phyloP scores from a whole-genome alignment of 2,329 filamentous ascomycete genomes.

The Paracorniculantispora psalliotae region DNA sequence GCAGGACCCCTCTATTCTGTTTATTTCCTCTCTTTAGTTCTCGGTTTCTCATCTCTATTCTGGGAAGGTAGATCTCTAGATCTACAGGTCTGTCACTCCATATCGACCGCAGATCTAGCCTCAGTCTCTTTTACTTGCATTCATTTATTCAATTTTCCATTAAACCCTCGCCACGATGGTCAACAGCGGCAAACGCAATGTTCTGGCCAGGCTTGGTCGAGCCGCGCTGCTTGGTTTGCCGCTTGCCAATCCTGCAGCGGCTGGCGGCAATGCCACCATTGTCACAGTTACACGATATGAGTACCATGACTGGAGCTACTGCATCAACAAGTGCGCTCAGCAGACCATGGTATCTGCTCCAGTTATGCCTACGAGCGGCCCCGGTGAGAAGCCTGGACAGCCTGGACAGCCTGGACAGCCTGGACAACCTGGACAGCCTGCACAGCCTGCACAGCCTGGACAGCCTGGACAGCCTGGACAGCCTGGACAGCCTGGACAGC shows the following conservation, averaged over 20 bases:
- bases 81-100: neutral
- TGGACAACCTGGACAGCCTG: neutral
- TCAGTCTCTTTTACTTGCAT: neutral
- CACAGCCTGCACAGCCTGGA: neutral
- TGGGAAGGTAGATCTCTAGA: neutral
- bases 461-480: neutral
- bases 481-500: neutral
- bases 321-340: neutral
- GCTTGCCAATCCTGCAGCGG: neutral
- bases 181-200: neutral
- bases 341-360: neutral
- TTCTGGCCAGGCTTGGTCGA: neutral
- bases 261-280: neutral
- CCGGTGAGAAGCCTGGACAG: neutral
- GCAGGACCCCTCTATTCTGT: neutral
- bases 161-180: neutral
- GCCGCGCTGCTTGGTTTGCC: neutral
- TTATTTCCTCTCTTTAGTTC: neutral
- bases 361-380: neutral
- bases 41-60: neutral
- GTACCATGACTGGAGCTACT: neutral
- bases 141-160: neutral
- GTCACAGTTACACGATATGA: neutral
- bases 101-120: neutral
- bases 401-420: neutral